Base-by-base conservation (phyloP, 306 rosid genomes). In the Cyclanthera cordifolia region DNA sequence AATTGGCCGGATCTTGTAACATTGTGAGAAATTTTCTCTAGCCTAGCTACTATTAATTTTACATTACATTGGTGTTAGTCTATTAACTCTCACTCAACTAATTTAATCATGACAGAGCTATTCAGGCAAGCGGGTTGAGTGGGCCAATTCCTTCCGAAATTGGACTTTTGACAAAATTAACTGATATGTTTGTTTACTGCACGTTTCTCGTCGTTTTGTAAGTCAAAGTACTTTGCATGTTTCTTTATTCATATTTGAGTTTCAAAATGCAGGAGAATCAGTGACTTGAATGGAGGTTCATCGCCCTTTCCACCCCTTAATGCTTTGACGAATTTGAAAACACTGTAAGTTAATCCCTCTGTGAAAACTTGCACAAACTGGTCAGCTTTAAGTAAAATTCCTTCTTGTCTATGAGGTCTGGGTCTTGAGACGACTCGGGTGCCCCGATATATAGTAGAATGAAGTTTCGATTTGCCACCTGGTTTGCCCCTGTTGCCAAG, bases 81-180 rank as follows among this genome's bases (percentile, higher is more conserved):
- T 43, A 7, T 24, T 41, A 45, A 74, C 39, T 10, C 71, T 65
- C 15, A 55, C 57, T 63, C 25, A 50, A 16, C 50, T 56, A 23
- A 45, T 72, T 75, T 43, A 28, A 47, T 45, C 23, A 12, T 55
- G 73, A 70, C 83, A 86, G 97, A 15, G 70, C 24, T 19, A 83
- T 88, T 69, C 83, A 85, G 70, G 97, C 85, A n/a, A 85, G 91
- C 74, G 96, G 97, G 58, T 72, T 91, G 72, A 85, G 75, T 16
- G 96, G 97, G 47, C 91, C 94, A 54, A 83, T 88, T 83, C 96
- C 96, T 76, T 53, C 76, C 3, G 75, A 55, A 77, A 82, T 88
- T 66, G 77, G 85, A 71, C 43, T 5, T 32, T 78, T 86, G 75
- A 15, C 58, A 17, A 75, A 59, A 0, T 69, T 91, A 69, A 53